phyloP scores from a whole-genome alignment of 768 basidiomycete species.

The Leccinum uliginosum region DNA sequence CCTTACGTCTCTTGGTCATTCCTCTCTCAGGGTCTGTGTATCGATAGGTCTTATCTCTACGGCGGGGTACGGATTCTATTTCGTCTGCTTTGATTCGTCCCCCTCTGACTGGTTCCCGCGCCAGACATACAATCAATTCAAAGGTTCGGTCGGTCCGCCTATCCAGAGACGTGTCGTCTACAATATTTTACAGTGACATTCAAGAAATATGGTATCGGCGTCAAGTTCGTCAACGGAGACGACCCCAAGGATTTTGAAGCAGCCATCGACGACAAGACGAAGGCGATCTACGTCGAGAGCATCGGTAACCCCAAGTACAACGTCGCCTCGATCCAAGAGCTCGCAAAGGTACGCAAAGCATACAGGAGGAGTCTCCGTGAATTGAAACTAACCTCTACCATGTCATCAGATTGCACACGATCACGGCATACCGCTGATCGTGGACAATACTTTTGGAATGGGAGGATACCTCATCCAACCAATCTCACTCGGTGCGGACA shows the following conservation, averaged over 20 bases:
- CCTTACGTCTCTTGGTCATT: neutral
- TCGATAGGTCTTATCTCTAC: constrained; percentile 45
- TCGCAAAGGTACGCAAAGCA: constrained; percentile 43
- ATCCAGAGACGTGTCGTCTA: neutral
- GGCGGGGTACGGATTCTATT: constrained; percentile 38
- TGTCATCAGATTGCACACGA: constrained; percentile 50
- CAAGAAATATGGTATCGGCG: constrained; percentile 50
- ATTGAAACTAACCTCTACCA: neutral
- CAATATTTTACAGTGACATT: constrained; percentile 39
- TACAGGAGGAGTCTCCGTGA: neutral
- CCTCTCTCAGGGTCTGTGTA: neutral
- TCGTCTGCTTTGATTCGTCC: neutral
- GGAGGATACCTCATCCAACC: constrained; percentile 54
- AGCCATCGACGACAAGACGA: constrained; percentile 59
- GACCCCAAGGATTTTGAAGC: constrained; percentile 44
- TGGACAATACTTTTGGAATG: constrained; percentile 63
- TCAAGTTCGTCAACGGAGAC: constrained; percentile 49
- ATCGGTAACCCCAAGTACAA: constrained; percentile 63
- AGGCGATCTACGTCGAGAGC: constrained; percentile 53
- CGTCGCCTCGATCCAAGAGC: constrained; percentile 49
- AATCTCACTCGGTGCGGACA: constrained; percentile 57
- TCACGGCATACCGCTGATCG: constrained; percentile 56
- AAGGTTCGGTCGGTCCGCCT: constrained; percentile 33
- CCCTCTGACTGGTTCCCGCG: neutral
- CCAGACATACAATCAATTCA: constrained; percentile 64